A percentile compares a stretch with the other conserved stretches of the same genome.
phyloP scores from a whole-genome alignment of 257 asterid genomes.

The Ilex asprella region DNA sequence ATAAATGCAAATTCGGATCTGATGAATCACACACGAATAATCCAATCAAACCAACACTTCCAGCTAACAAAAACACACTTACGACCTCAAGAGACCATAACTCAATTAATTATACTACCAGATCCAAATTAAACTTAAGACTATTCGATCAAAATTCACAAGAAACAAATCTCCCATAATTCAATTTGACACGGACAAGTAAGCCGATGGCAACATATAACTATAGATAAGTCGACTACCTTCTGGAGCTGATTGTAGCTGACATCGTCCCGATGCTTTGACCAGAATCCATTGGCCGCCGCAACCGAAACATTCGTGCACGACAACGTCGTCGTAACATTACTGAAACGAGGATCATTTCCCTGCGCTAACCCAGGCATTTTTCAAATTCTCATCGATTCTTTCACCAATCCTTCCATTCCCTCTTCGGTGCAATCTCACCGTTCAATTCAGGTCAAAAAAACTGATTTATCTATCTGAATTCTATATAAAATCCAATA shows the following conservation, averaged over 20 bases:
- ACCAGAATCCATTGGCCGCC: slow-evolving; percentile 70
- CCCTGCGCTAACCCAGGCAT: slow-evolving; percentile 83
- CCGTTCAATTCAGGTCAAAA: slow-evolving; percentile 24
- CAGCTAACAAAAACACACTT: neutral
- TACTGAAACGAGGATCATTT: slow-evolving; percentile 26
- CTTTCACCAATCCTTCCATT: slow-evolving; percentile 37
- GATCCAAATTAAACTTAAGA: neutral
- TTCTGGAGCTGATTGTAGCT: slow-evolving; percentile 78
- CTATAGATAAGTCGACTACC: slow-evolving; percentile 32
- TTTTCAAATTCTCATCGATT: slow-evolving; percentile 29
- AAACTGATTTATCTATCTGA: neutral
- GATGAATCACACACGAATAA: neutral
- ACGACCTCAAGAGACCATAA: neutral
- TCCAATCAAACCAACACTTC: neutral
- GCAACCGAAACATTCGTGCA: slow-evolving; percentile 21
- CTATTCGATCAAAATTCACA: slow-evolving; percentile 8
- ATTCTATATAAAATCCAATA: slow-evolving; percentile 10
- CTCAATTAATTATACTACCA: neutral
- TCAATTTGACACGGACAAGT: too few relatives aligned
- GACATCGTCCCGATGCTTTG: slow-evolving; percentile 58
- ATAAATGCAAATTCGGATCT: neutral
- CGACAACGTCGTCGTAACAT: slow-evolving; percentile 31
- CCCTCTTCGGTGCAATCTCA: slow-evolving; percentile 14
- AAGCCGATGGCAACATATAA: neutral
- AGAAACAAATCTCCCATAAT: slow-evolving; percentile 6